Evolutionary conservation across 2,329 filamentous ascomycete genomes (phyloP).

Genomic region (Remersonia thermophila): DNA sequence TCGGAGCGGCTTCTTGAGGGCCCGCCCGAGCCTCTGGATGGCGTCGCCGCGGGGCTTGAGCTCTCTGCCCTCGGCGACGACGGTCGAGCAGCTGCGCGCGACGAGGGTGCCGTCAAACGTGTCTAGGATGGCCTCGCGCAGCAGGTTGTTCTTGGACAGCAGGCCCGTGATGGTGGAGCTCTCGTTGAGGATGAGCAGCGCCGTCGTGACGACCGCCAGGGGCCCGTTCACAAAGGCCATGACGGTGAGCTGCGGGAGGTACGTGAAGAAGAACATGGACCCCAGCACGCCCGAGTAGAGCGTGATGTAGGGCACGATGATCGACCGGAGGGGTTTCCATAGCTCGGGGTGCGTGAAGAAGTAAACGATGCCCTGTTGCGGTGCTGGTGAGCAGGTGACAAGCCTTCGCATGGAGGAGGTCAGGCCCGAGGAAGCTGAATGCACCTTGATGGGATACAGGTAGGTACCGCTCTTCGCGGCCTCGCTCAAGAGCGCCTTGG

Average conservation of each 20-base stretch:
- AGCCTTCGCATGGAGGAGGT: no score
- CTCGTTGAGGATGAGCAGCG: constrained; percentile 54
- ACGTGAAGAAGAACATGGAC: constrained; percentile 80
- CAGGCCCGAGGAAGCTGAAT: no score
- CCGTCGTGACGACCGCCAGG: constrained; percentile 59
- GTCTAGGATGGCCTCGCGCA: constrained; percentile 73
- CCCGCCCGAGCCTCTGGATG: constrained; percentile 43
- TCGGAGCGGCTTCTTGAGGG: constrained; percentile 45
- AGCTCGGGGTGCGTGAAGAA: constrained; percentile 42
- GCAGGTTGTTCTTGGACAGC: constrained; percentile 56
- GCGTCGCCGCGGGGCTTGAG: constrained; percentile 50
- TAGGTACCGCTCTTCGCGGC: constrained; percentile 68
- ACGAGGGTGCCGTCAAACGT: constrained; percentile 70
- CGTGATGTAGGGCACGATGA: constrained; percentile 48
- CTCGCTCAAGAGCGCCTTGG: constrained; percentile 50
- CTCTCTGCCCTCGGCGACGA: constrained; percentile 66
- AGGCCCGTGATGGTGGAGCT: constrained; percentile 46
- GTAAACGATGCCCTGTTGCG: constrained; percentile 43
- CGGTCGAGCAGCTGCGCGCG: constrained; percentile 35
- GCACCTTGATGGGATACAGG: constrained; percentile 67
- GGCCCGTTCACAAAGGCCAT: constrained; percentile 78
- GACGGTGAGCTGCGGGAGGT: constrained; percentile 70
- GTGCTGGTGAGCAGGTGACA: no score
- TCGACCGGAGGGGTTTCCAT: constrained; percentile 46
- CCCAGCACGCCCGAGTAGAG: constrained; percentile 61